Base-by-base conservation (phyloP, 305 asterid genomes). In the Plantago coronopus region DNA sequence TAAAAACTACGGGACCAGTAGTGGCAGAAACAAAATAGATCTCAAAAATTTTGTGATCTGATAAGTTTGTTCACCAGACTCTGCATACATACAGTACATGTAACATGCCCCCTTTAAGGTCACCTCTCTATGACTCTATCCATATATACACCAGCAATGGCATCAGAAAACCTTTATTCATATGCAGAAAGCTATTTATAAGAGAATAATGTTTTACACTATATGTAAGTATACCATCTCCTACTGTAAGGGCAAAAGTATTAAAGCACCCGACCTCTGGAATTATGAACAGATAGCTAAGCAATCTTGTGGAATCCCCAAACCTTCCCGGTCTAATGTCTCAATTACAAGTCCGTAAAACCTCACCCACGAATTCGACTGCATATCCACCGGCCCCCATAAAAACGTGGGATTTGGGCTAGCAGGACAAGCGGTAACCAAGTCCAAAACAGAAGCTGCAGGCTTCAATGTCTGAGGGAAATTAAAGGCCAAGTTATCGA, bases 401-500 rank as follows among this genome's bases (percentile, higher is more conserved):
- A 73, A 54, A 44, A 83, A 83, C 0, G 95, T 84, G 2, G 91
- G 95, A 59, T 80, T 81, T 4, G 96, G 95, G 38, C 78, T 77
- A 50, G 95, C 83, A 56, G 97, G 95, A 63, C 82, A 82, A 29
- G 91, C 77, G 3, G 77, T 60, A 57, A 90, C 96, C 65, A 81
- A 63, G 80, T 87, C 94, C 64, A 85, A 68, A 48, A 87, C 84
- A 29, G 91, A 79, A 48, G 84, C 83, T 4, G 96, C 86, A 17
- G 94, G 95, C 55, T 68, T 83, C 27, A 83, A 59, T 9, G 74
- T 63, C 73, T 69, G 89, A 0, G 96, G 93, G 63, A 90, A 77
- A 68, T 74, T 87, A 81, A 87, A 83, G 2, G 95, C 95, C 72
- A 87, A 56, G 58, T 83, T 87, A 71, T 90, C 96, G 34, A 90